Conservation (phyloP, 768 basidiomycete species). For the Paxillus involutus region DNA sequence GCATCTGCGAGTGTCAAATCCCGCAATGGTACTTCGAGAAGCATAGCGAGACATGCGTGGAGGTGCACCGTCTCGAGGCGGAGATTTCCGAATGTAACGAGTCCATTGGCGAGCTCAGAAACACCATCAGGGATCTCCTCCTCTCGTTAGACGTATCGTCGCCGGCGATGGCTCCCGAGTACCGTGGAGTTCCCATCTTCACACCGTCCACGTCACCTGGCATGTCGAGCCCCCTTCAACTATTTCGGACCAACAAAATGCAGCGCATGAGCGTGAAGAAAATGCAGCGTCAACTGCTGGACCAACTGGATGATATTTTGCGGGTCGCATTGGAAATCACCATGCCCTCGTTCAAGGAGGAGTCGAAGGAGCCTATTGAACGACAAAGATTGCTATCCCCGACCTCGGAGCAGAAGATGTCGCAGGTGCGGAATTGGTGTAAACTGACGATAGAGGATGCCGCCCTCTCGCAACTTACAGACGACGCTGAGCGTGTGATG, state of each 20-base stretch:
- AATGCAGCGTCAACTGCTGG: slow-evolving; percentile 76
- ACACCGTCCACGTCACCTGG: slow-evolving; percentile 70
- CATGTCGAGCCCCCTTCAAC: slow-evolving; percentile 71
- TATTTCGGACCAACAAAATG: slow-evolving; percentile 77
- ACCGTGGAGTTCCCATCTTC: slow-evolving; percentile 85
- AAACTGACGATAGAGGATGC: slow-evolving; percentile 84
- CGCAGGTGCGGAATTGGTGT: slow-evolving; percentile 81
- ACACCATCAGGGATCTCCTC: slow-evolving; percentile 78
- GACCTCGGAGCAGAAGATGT: slow-evolving; percentile 83
- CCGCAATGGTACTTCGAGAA: slow-evolving; percentile 99
- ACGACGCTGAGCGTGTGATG: slow-evolving; percentile 88
- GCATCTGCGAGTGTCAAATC: slow-evolving; percentile 95
- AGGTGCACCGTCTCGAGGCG: slow-evolving; percentile 93
- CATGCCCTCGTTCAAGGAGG: slow-evolving; percentile 86
- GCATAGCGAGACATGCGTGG: slow-evolving; percentile 98
- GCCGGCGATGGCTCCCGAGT: slow-evolving; percentile 68
- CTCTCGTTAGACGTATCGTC: slow-evolving; percentile 74
- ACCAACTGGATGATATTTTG: slow-evolving; percentile 85
- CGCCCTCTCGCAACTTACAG: slow-evolving; percentile 77
- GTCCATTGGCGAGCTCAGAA: slow-evolving; percentile 81
- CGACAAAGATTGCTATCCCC: slow-evolving; percentile 89
- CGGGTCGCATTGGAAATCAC: slow-evolving; percentile 79
- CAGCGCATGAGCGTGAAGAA: slow-evolving; percentile 80
- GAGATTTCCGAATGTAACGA: slow-evolving; percentile 95
- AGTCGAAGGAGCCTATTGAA: slow-evolving; percentile 88